Conservation (phyloP, 768 basidiomycete genomes). For the Tricholoma hemisulphureum region DNA sequence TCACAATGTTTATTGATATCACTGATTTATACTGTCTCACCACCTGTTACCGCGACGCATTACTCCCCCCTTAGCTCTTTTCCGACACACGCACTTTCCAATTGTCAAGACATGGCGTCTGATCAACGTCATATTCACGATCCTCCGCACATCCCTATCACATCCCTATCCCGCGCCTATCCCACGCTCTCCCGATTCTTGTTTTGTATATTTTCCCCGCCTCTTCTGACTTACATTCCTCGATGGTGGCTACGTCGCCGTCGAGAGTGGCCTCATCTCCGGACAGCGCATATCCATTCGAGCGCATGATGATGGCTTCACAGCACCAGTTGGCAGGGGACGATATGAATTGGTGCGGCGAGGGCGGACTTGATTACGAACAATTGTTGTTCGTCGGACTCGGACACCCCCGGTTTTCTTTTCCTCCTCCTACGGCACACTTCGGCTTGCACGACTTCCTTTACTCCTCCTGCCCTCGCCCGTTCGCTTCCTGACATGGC, state of each 20-base stretch:
- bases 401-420: conserved; percentile 17
- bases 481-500: conserved; percentile 28
- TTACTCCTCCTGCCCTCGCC: conserved; percentile 18
- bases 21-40: conserved; percentile 37
- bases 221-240: conserved; percentile 7
- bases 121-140: conserved; percentile 35
- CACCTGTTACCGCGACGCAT: conserved; percentile 4
- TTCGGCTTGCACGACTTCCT: conserved; percentile 20
- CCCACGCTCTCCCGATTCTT: conserved; percentile 19
- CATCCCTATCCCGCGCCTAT: conserved; percentile 17
- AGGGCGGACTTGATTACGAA: conserved; percentile 26
- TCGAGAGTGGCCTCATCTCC: conserved; percentile 23
- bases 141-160: conserved; percentile 13
- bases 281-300: conserved; percentile 37
- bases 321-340: conserved; percentile 23
- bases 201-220: conserved; percentile 17
- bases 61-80: conserved; percentile 10
- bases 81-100: conserved; percentile 7
- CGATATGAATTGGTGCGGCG: conserved; percentile 26
- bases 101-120: conserved; percentile 35
- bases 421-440: conserved; percentile 12
- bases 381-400: conserved; percentile 20
- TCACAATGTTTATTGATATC: conserved; percentile 47
- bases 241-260: conserved; percentile 13
- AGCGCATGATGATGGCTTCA: conserved; percentile 18